Evolutionary conservation across 78 protist species (phyloP).

Genomic region (slime mould (Dictyostelium discoideum)): dicty_2.7 NC_007088.5:4346001-4346500

Average conservation of each 20-base stretch:
- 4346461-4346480: not conserved
- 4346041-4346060: not conserved
- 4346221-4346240: not conserved
- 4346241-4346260: not conserved
- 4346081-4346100: not conserved
- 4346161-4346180: not conserved
- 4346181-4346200: constrained; percentile 42
- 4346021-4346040: not conserved
- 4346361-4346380: constrained; percentile 14
- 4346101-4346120: not conserved
- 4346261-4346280: constrained; percentile 2
- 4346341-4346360: constrained; percentile 22
- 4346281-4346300: constrained; percentile 53
- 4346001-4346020: not conserved
- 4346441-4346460: not conserved
- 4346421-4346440: not conserved
- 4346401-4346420: not conserved
- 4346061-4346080: not conserved
- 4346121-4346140: not conserved
- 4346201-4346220: not conserved
- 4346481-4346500: not conserved
- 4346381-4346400: too few relatives aligned
- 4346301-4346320: constrained; percentile 58
- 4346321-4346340: constrained; percentile 33
- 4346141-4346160: constrained; percentile 19